A percentile compares a stretch with the other conserved stretches of the same genome.
Evolutionary conservation across 2,329 filamentous ascomycete species (phyloP).

Genomic region (Beauveria sp.): DNA sequence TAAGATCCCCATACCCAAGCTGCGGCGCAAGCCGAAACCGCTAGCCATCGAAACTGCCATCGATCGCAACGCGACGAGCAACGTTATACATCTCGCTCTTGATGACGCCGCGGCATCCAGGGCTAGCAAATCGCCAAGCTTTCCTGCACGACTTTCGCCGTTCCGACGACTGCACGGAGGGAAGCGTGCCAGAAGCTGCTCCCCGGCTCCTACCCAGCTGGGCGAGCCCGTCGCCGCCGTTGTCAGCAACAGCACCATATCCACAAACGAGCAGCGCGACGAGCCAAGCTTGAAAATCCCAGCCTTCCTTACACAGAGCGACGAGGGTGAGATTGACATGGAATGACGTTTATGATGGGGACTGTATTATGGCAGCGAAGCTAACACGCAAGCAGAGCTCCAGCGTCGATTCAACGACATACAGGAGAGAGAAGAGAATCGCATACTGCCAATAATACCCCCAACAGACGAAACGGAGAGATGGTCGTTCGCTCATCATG

Average conservation of each 20-base stretch:
- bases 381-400: slow-evolving; percentile 34
- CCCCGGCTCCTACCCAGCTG: slow-evolving; percentile 22
- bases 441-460: slow-evolving; percentile 29
- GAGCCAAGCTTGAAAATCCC: slow-evolving; percentile 24
- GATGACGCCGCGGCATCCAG: background rate
- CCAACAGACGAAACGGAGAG: slow-evolving; percentile 23
- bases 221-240: slow-evolving; percentile 20
- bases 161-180: slow-evolving; percentile 38
- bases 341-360: background rate
- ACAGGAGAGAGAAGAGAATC: slow-evolving; percentile 42
- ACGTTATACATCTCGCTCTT: background rate
- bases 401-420: slow-evolving; percentile 43
- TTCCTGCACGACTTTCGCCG: slow-evolving; percentile 27
- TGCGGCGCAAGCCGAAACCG: slow-evolving; percentile 37
- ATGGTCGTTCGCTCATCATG: slow-evolving; percentile 30
- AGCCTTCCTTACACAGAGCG: slow-evolving; percentile 30
- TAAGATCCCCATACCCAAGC: slow-evolving; percentile 33
- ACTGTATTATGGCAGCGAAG: background rate
- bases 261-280: slow-evolving; percentile 8
- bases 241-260: slow-evolving; percentile 28
- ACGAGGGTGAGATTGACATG: slow-evolving; percentile 22
- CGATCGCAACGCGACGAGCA: slow-evolving; percentile 23
- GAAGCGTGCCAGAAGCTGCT: slow-evolving; percentile 39
- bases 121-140: slow-evolving; percentile 14
- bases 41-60: slow-evolving; percentile 35